These are phyloP conservation scores for Plantago lanceolata DNA, from an alignment of 305 asterid species.

Conservation along the genomic window DNA sequence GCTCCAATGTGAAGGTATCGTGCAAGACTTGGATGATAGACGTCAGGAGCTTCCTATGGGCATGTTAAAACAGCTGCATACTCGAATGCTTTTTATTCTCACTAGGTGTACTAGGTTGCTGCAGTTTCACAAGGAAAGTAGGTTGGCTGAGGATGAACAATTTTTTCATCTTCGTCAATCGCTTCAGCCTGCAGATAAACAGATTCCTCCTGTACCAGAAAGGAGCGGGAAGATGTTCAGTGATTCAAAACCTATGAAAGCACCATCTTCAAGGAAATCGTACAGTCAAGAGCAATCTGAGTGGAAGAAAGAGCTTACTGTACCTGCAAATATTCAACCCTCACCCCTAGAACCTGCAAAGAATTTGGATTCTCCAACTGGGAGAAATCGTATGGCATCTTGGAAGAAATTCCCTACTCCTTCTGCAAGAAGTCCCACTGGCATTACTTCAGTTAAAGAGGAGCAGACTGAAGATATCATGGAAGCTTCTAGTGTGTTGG, in stretches of 20 bases:
- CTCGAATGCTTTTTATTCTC: conserved; percentile 98
- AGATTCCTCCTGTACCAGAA: conserved; percentile 37
- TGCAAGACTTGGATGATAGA: conserved; percentile 93
- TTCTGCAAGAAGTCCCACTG: conserved; percentile 65
- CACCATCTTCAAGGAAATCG: conserved; percentile 59
- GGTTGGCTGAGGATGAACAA: conserved; percentile 79
- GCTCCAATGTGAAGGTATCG: conserved; percentile 99
- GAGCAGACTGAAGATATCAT: conserved; percentile 40
- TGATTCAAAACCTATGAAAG: conserved; percentile 46
- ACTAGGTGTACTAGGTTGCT: conserved; percentile 94
- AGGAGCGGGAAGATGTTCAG: conserved; percentile 42
- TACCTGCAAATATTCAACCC: conserved; percentile 36
- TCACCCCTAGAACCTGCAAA: conserved; percentile 42
- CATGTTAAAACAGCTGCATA: conserved; percentile 84
- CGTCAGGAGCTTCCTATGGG: conserved; percentile 99
- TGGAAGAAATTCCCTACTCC: conserved; percentile 86
- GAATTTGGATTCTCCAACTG: conserved; percentile 43
- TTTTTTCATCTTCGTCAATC: conserved; percentile 77
- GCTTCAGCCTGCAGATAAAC: conserved; percentile 68
- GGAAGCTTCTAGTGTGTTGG: conserved; percentile 50
- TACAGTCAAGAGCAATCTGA: conserved; percentile 90
- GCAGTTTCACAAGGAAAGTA: conserved; percentile 97
- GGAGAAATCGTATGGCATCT: conserved; percentile 74
- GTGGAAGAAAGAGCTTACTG: conserved; percentile 53
- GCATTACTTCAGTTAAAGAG: conserved; percentile 48